These are phyloP conservation scores for Chaetomium fimeti DNA, from an alignment of 495 filamentous ascomycete genomes.

Conservation along the genomic window DNA sequence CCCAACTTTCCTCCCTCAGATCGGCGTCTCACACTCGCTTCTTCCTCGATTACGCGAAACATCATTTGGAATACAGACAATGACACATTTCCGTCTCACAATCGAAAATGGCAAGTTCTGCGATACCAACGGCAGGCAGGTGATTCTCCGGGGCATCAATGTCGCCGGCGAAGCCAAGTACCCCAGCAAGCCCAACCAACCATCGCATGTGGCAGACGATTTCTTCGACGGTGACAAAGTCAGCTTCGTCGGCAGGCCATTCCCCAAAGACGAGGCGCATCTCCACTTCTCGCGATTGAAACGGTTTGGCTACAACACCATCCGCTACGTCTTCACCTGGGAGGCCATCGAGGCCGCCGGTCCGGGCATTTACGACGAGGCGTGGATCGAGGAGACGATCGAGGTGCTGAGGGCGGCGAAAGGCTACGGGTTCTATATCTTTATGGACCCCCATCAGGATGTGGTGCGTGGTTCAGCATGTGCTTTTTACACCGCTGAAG, in stretches of 20 bases:
- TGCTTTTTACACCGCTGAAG: background rate
- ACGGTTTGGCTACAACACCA: constrained; percentile 90
- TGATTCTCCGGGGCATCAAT: constrained; percentile 63
- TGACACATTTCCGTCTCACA: constrained; percentile 58
- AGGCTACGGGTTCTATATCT: constrained; percentile 88
- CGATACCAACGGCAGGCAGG: constrained; percentile 54
- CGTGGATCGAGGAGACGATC: constrained; percentile 89
- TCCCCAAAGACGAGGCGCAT: constrained; percentile 76
- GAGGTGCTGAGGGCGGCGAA: constrained; percentile 78
- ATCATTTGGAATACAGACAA: constrained; percentile 24
- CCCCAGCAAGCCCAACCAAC: constrained; percentile 72
- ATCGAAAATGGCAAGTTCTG: constrained; percentile 83
- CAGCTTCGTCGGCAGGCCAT: constrained; percentile 84
- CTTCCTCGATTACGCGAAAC: background rate
- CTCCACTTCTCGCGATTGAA: constrained; percentile 83
- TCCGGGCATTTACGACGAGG: constrained; percentile 91
- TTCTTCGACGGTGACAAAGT: constrained; percentile 94
- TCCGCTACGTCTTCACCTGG: constrained; percentile 97
- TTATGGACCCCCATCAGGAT: constrained; percentile 98
- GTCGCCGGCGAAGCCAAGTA: constrained; percentile 64
- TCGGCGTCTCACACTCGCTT: background rate
- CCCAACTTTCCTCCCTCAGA: background rate
- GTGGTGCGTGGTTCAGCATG: constrained; percentile 58
- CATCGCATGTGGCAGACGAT: constrained; percentile 70
- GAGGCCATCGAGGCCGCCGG: constrained; percentile 96